Evolutionary conservation across 495 filamentous ascomycete species (phyloP), one percentile per base, ranked within the genome.

Genomic region (Pseudoneurospora amorphoporcata): DNA sequence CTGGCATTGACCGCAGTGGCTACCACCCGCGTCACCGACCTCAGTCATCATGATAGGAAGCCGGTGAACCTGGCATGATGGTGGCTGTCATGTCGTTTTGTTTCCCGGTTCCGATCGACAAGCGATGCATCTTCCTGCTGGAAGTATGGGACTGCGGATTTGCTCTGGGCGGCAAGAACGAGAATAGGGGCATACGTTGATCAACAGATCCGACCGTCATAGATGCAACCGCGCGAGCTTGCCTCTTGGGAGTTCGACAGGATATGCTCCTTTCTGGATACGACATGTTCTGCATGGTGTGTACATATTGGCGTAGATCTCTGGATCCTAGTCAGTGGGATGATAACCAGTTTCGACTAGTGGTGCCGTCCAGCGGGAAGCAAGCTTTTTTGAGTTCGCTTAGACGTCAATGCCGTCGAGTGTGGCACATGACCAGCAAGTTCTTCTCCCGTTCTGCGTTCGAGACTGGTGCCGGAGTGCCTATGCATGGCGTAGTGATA

Each of bases 341-440:
- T 65, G 29, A 35, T 35, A 35, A 35, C 53, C 14, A 14, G 53
- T 65, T 65, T 65, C 32, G 53, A 65, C 53, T 12, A 35, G 53
- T 65, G 29, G 6, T 16, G 53, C 29, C 29, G 53, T 65, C 14
- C 53, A 65, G 29, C 7, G 53, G 53, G 14, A 32, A 65, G 23
- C 23, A 32, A 65, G 23, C 23, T 10, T 3, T 16, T 65, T 35
- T 8, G 29, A 65, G 29, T 3, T 65, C 29, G 14, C 53, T 14
- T 65, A 35, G 29, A 65, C 53, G 53, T 65, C 53, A 35, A 65
- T 65, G 53, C 29, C 70, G 32, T 29, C 23, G 38, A 8, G 39
- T 37, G n/a, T 32, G 41, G n/a, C 70, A 71, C 70, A 71, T 71
- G 70, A 71, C 42, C 70, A 53, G 43, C 43, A 65, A 39, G 35